These are phyloP conservation scores for Annulohypoxylon moriforme DNA, from an alignment of 495 filamentous ascomycete species.

Conservation along the genomic window DNA sequence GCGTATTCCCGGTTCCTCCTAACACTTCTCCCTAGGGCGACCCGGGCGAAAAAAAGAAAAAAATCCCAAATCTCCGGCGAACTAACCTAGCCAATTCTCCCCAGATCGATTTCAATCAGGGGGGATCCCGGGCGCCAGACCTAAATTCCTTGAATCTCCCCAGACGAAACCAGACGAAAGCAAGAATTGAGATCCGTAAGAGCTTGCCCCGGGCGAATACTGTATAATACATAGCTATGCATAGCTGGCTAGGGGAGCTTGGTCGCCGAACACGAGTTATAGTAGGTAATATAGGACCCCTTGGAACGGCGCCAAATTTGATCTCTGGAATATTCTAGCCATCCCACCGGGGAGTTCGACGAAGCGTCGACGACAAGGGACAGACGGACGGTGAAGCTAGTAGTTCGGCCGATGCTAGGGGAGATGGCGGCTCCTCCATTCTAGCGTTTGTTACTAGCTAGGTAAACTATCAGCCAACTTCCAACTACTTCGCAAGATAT, in stretches of 20 bases:
- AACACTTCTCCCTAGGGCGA: neutral
- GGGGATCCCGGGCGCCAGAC: neutral
- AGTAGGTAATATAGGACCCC: neutral
- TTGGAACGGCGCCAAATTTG: neutral
- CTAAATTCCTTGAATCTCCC: conserved; percentile 9
- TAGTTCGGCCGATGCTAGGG: neutral
- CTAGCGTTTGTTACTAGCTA: neutral
- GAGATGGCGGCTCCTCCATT: neutral
- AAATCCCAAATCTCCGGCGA: neutral
- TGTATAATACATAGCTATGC: neutral
- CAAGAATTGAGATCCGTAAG: neutral
- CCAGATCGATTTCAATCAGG: conserved; percentile 5
- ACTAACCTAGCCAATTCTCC: neutral
- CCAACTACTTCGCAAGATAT: neutral
- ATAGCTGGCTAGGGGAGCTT: neutral
- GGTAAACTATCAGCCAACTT: neutral
- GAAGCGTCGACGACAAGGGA: neutral
- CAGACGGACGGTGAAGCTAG: neutral
- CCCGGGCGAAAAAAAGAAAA: neutral
- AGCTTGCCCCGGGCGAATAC: neutral
- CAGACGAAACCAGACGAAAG: conserved; percentile 6
- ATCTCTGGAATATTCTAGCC: conserved; percentile 2
- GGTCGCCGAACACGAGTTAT: neutral
- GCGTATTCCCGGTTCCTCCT: neutral
- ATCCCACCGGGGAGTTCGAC: neutral